Percentiles rank a stretch among this genome's conserved stretches.
phyloP scores from a whole-genome alignment of 2,329 filamentous ascomycete species.

The Emergomyces pasteurianus region DNA sequence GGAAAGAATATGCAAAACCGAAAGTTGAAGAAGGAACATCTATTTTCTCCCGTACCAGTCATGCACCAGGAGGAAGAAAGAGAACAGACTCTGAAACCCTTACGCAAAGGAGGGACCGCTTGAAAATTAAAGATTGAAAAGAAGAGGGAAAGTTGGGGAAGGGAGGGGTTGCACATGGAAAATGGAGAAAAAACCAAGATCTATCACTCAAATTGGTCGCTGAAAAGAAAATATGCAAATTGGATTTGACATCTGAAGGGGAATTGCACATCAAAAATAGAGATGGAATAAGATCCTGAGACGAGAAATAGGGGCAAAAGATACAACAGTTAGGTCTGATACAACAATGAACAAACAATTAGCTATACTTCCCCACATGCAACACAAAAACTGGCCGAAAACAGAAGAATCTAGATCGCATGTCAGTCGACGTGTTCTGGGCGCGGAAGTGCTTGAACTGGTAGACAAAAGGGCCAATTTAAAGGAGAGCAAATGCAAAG shows the following conservation, averaged over 20 bases:
- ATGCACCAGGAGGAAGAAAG: background rate
- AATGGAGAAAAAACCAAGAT: background rate
- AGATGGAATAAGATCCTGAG: background rate
- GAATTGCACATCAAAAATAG: background rate
- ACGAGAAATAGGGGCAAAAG: background rate
- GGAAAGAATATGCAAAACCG: background rate
- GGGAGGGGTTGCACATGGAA: background rate
- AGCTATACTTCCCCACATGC: too few relatives aligned
- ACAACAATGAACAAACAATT: background rate
- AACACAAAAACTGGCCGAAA: background rate
- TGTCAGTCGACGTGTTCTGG: background rate
- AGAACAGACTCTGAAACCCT: background rate
- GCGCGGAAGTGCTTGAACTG: background rate
- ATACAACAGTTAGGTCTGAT: background rate
- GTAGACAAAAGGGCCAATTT: background rate
- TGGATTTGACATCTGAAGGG: background rate
- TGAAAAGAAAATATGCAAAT: background rate
- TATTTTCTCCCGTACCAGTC: background rate
- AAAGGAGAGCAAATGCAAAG: background rate
- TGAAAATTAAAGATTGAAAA: background rate
- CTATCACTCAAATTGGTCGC: too few relatives aligned
- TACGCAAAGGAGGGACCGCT: background rate
- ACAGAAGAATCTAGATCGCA: background rate
- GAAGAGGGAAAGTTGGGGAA: background rate
- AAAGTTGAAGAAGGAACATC: background rate